phyloP scores from a whole-genome alignment of 176 grass and related monocot genomes.

The Musa troglodytarum region DNA sequence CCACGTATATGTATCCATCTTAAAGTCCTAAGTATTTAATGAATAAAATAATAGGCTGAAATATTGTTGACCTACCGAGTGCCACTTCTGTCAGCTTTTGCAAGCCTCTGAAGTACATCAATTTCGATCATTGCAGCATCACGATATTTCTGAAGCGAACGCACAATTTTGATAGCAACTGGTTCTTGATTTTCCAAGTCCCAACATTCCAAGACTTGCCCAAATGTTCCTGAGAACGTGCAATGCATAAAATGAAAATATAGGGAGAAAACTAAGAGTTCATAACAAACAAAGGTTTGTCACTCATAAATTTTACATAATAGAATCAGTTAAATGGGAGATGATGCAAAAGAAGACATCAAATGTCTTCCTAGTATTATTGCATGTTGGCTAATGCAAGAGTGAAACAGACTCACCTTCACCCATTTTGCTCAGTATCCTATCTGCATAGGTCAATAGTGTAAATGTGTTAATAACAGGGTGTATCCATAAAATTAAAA shows the following conservation, averaged over 20 bases:
- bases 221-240: constrained; percentile 69
- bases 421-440: constrained; percentile 98
- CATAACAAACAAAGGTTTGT: background rate
- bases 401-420: constrained; percentile 59
- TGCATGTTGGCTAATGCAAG: background rate
- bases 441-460: constrained; percentile 50
- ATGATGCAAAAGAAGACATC: background rate
- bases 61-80: constrained; percentile 56
- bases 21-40: constrained; percentile 41
- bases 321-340: constrained; percentile 5
- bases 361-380: background rate
- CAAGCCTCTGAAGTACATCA: constrained; percentile 87
- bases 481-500: background rate
- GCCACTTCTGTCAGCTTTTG: constrained; percentile 66
- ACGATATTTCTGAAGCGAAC: constrained; percentile 87
- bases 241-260: background rate
- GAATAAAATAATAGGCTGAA: constrained; percentile 22
- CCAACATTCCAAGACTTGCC: constrained; percentile 98
- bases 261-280: background rate
- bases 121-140: constrained; percentile 99
- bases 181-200: constrained; percentile 87
- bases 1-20: constrained; percentile 73
- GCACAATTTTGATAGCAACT: constrained; percentile 87
- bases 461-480: constrained; percentile 5
- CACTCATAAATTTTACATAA: background rate